These are phyloP conservation scores for Salinomyces thailandicus DNA, from an alignment of 2,329 filamentous ascomycete species.

Conservation along the genomic window DNA sequence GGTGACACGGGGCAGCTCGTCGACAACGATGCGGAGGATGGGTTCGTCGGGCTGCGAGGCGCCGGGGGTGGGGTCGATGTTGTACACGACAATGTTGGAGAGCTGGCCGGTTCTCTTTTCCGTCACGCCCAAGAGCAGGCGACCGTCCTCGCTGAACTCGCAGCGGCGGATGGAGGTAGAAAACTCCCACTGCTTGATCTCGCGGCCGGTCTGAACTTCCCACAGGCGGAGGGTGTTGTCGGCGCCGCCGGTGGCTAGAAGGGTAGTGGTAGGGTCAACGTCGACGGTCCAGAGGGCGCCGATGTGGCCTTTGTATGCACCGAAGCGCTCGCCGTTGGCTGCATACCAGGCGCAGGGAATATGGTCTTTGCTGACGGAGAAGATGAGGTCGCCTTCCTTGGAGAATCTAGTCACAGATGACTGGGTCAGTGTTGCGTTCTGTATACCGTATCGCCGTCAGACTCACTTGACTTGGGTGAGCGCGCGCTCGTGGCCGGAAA, in stretches of 20 bases:
- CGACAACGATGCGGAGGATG: constrained; percentile 76
- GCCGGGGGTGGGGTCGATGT: constrained; percentile 73
- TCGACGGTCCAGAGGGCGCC: constrained; percentile 99
- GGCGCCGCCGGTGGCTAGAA: constrained; percentile 89
- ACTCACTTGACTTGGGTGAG: constrained; percentile 21
- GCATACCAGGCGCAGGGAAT: constrained; percentile 94
- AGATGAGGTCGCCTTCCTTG: constrained; percentile 90
- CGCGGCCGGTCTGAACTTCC: constrained; percentile 87
- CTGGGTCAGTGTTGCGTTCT: constrained; percentile 8
- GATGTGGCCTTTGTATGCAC: constrained; percentile 92
- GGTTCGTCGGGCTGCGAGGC: constrained; percentile 79
- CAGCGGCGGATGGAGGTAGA: constrained; percentile 94
- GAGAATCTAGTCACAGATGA: constrained; percentile 53
- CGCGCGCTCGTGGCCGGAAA: constrained; percentile 66
- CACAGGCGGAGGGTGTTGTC: constrained; percentile 97
- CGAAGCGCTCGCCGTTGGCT: constrained; percentile 94
- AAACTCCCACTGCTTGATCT: constrained; percentile 96
- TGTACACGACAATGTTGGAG: constrained; percentile 84
- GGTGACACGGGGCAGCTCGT: constrained; percentile 84
- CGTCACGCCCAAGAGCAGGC: constrained; percentile 81
- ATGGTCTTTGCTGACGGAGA: constrained; percentile 93
- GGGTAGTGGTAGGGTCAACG: constrained; percentile 79
- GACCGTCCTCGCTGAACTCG: constrained; percentile 92
- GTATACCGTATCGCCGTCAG: neutral
- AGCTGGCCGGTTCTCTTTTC: constrained; percentile 98